These are phyloP conservation scores for Gynochthodes officinalis DNA, from an alignment of 257 asterid species.

Conservation along the genomic window DNA sequence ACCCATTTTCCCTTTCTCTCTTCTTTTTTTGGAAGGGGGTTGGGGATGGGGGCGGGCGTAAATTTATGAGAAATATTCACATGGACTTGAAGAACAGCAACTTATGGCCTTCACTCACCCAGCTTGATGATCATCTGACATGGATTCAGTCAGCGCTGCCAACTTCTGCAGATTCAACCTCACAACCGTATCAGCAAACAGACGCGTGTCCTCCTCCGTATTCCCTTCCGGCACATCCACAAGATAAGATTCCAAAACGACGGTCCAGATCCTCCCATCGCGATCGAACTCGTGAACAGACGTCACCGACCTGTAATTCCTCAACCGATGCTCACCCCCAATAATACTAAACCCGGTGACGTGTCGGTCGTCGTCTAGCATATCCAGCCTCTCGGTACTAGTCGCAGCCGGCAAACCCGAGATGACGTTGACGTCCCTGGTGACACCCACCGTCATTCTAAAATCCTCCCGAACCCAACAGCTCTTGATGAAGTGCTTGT, in stretches of 20 bases:
- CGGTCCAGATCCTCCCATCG: constrained; percentile 42
- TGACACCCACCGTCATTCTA: constrained; percentile 47
- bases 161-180: constrained; percentile 74
- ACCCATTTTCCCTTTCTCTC: not conserved
- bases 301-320: constrained; percentile 70
- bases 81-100: not conserved
- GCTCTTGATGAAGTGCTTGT: constrained; percentile 96
- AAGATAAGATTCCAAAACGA: constrained; percentile 73
- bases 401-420: constrained; percentile 93
- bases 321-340: constrained; percentile 86
- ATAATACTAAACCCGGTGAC: constrained; percentile 76
- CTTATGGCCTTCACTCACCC: constrained; percentile 1
- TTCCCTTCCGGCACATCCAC: constrained; percentile 93
- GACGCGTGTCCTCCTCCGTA: constrained; percentile 86
- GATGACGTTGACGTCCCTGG: constrained; percentile 67
- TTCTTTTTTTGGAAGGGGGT: not conserved
- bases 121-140: constrained; percentile 10
- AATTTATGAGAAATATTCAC: constrained; percentile 19
- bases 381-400: constrained; percentile 80
- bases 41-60: no score
- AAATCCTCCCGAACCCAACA: constrained; percentile 54
- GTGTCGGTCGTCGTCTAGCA: constrained; percentile 68
- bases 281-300: constrained; percentile 54
- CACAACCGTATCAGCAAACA: constrained; percentile 82
- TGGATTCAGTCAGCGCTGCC: constrained; percentile 59